These are phyloP conservation scores for Cutaneotrichosporon mucoides DNA, from an alignment of 1,284 basidiomycete species.

Conservation along the genomic window DNA sequence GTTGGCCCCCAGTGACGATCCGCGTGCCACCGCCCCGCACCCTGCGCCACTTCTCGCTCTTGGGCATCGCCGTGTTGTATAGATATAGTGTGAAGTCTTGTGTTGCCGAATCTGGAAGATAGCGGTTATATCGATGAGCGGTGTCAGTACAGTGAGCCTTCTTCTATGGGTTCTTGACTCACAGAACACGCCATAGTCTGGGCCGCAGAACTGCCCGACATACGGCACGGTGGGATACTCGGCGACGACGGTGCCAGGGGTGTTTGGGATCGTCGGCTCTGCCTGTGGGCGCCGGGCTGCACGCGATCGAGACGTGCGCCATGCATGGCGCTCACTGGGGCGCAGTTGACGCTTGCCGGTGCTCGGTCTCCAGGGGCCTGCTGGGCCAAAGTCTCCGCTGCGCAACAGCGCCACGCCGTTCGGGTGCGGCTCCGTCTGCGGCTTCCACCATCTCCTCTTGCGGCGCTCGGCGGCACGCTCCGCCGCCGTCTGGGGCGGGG, in stretches of 20 bases:
- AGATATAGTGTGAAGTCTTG: slow-evolving; percentile 81
- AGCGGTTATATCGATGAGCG: slow-evolving; percentile 42
- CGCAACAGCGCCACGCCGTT: slow-evolving; percentile 67
- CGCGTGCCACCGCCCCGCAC: slow-evolving; percentile 5
- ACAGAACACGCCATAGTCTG: slow-evolving; percentile 40
- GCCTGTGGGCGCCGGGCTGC: neutral
- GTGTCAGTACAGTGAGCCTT: slow-evolving; percentile 22
- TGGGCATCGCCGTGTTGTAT: slow-evolving; percentile 61
- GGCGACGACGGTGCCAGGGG: slow-evolving; percentile 80
- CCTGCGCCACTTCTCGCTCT: neutral
- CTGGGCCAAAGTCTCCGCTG: slow-evolving; percentile 79
- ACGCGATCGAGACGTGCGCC: neutral
- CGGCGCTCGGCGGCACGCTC: slow-evolving; percentile 11
- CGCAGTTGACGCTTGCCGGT: slow-evolving; percentile 8
- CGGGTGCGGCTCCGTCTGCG: slow-evolving; percentile 63
- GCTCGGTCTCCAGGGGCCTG: slow-evolving; percentile 47
- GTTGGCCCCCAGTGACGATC: slow-evolving; percentile 6
- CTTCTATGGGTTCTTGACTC: slow-evolving; percentile 7
- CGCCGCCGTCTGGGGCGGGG: slow-evolving; percentile 4
- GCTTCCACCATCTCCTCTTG: slow-evolving; percentile 43
- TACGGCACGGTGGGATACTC: slow-evolving; percentile 75
- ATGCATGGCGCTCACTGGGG: slow-evolving; percentile 7
- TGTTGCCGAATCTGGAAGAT: slow-evolving; percentile 47
- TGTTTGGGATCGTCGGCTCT: slow-evolving; percentile 65
- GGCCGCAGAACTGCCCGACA: slow-evolving; percentile 78